Percentiles rank a stretch among this genome's conserved stretches.
phyloP scores from a whole-genome alignment of 2,329 filamentous ascomycete genomes.

The Nemania serpens region DNA sequence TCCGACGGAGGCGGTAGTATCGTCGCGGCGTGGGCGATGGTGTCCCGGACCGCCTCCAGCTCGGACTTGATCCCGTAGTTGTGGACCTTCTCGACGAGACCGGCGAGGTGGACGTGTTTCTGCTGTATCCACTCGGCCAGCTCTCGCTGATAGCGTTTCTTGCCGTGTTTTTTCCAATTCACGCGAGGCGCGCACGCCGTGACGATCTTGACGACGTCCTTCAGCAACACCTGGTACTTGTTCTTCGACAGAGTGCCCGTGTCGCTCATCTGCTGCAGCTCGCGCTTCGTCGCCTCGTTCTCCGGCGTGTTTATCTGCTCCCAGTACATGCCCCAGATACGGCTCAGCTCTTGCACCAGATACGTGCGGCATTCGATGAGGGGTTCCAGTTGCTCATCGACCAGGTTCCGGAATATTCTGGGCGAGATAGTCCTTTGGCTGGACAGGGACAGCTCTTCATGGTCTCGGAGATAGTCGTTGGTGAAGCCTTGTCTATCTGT shows the following conservation, averaged over 20 bases:
- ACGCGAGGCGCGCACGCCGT: background rate
- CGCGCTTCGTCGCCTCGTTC: background rate
- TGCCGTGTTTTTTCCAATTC: slow-evolving; percentile 14
- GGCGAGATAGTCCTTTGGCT: background rate
- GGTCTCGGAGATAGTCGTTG: background rate
- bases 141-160: background rate
- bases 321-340: background rate
- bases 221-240: slow-evolving; percentile 10
- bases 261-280: background rate
- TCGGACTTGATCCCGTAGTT: background rate
- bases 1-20: background rate
- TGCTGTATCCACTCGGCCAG: slow-evolving; percentile 8
- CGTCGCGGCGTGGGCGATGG: background rate
- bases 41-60: background rate
- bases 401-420: slow-evolving; percentile 6
- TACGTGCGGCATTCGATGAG: background rate
- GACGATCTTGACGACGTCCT: background rate
- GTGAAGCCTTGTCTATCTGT: background rate
- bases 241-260: background rate
- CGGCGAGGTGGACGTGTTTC: background rate
- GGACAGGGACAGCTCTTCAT: background rate
- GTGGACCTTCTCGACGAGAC: background rate
- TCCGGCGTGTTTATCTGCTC: background rate
- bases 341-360: background rate
- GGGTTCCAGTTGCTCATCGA: slow-evolving; percentile 12